phyloP scores from a whole-genome alignment of 148 eudicot genomes.

The Linanthus parryae region DNA sequence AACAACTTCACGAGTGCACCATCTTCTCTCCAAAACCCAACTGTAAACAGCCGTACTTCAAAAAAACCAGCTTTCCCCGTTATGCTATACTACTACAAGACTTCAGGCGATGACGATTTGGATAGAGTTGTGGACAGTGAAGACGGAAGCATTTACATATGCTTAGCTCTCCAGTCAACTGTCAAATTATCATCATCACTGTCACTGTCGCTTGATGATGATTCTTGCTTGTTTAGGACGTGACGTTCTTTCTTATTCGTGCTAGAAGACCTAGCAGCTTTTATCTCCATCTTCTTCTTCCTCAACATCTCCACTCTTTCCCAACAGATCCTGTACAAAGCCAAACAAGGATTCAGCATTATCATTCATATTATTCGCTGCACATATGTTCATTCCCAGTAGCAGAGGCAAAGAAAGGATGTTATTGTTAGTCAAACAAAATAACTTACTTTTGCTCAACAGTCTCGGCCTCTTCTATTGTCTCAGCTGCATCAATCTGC shows the following conservation, averaged over 20 bases:
- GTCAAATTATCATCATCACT: slow-evolving; percentile 57
- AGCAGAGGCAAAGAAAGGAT: not conserved
- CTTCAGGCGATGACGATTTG: too few species aligned
- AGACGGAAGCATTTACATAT: slow-evolving; percentile 40
- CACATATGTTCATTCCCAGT: not conserved
- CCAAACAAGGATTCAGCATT: not conserved
- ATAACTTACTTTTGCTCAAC: slow-evolving; percentile 70
- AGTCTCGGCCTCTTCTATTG: slow-evolving; percentile 78
- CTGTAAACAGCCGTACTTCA: too few species aligned
- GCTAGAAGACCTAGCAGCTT: slow-evolving; percentile 50
- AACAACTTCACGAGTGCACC: too few species aligned
- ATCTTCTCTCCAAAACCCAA: too few species aligned
- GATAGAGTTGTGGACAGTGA: too few species aligned
- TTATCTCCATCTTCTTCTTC: slow-evolving; percentile 67
- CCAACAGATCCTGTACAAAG: slow-evolving; percentile 37
- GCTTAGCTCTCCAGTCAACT: slow-evolving; percentile 94
- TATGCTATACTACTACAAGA: too few species aligned
- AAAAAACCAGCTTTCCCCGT: too few species aligned
- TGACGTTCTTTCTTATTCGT: slow-evolving; percentile 22
- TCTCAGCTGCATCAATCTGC: slow-evolving; percentile 95
- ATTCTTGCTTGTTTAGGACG: slow-evolving; percentile 39
- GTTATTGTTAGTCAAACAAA: not conserved
- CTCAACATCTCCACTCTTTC: slow-evolving; percentile 71
- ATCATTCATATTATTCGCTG: not conserved
- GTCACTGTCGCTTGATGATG: slow-evolving; percentile 75